These are phyloP conservation scores for Penicillium sp. DNA, from an alignment of 2,329 filamentous ascomycete genomes.

Conservation along the genomic window DNA sequence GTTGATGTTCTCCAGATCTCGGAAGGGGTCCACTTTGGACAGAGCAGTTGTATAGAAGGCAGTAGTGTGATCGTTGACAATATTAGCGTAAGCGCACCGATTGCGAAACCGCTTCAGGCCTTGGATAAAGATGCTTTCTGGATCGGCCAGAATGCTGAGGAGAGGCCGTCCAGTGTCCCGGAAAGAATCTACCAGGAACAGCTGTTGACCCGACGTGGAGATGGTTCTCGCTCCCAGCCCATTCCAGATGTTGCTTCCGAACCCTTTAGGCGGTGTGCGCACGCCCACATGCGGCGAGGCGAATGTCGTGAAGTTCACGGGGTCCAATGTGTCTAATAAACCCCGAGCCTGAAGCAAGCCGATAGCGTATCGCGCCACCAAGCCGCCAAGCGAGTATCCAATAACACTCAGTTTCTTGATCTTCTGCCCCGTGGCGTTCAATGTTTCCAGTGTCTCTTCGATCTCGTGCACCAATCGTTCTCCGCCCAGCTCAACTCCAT, in stretches of 20 bases:
- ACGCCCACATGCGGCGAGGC: constrained; percentile 81
- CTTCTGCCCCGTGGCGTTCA: constrained; percentile 61
- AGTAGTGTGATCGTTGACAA: constrained; percentile 79
- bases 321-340: constrained; percentile 72
- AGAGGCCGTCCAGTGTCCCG: constrained; percentile 77
- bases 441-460: constrained; percentile 55
- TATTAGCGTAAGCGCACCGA: constrained; percentile 77
- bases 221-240: constrained; percentile 76
- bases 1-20: constrained; percentile 63
- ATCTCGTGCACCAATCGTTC: constrained; percentile 64
- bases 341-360: constrained; percentile 80
- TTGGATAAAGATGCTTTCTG: constrained; percentile 78
- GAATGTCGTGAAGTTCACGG: constrained; percentile 93
- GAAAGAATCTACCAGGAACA: constrained; percentile 85
- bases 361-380: constrained; percentile 81
- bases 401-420: constrained; percentile 81
- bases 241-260: constrained; percentile 71
- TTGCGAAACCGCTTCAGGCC: constrained; percentile 73
- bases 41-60: constrained; percentile 82
- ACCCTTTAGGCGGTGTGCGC: constrained; percentile 64
- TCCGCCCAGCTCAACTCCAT: constrained; percentile 66
- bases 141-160: constrained; percentile 76
- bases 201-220: constrained; percentile 77
- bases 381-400: constrained; percentile 84
- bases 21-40: constrained; percentile 72